These are phyloP conservation scores for Cyphellophora europaea DNA, from an alignment of 2,329 filamentous ascomycete genomes.

Conservation along the genomic window DNA sequence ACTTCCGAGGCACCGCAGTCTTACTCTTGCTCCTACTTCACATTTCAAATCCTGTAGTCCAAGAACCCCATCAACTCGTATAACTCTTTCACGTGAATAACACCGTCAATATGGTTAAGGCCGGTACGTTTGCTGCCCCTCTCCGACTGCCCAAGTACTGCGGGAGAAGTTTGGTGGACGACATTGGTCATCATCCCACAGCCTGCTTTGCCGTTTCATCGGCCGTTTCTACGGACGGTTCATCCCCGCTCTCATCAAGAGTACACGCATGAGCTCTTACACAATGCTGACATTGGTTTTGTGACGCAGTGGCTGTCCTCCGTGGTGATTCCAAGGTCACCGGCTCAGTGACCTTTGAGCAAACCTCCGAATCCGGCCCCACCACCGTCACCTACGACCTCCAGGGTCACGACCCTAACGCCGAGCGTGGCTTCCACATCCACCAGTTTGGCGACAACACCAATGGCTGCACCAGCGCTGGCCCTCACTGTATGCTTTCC, in stretches of 20 bases:
- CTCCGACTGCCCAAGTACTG: neutral
- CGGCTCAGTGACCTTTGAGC: slow-evolving; percentile 92
- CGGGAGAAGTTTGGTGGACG: too few relatives aligned
- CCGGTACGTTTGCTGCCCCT: slow-evolving; percentile 55
- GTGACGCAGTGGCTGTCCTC: slow-evolving; percentile 72
- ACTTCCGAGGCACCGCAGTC: too few relatives aligned
- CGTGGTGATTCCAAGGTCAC: slow-evolving; percentile 95
- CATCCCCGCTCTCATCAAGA: neutral
- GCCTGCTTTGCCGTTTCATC: neutral
- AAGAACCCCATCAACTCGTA: too few relatives aligned
- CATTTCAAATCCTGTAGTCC: too few relatives aligned
- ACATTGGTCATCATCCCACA: neutral
- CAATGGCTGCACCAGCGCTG: slow-evolving; percentile 98
- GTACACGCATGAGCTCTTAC: neutral
- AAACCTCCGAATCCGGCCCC: slow-evolving; percentile 68
- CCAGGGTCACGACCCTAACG: slow-evolving; percentile 83
- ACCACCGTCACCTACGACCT: slow-evolving; percentile 92
- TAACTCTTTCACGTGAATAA: slow-evolving; percentile 12
- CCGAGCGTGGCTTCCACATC: slow-evolving; percentile 96
- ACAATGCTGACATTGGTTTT: neutral
- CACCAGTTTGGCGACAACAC: slow-evolving; percentile 99
- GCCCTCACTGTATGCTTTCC: slow-evolving; percentile 78
- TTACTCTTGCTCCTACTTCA: neutral
- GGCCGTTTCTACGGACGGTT: neutral
- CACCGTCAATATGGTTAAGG: slow-evolving; percentile 93